A percentile compares a stretch with the other conserved stretches of the same genome.
These are phyloP conservation scores for Lippia alba DNA, from an alignment of 305 asterid species.

Conservation along the genomic window DNA sequence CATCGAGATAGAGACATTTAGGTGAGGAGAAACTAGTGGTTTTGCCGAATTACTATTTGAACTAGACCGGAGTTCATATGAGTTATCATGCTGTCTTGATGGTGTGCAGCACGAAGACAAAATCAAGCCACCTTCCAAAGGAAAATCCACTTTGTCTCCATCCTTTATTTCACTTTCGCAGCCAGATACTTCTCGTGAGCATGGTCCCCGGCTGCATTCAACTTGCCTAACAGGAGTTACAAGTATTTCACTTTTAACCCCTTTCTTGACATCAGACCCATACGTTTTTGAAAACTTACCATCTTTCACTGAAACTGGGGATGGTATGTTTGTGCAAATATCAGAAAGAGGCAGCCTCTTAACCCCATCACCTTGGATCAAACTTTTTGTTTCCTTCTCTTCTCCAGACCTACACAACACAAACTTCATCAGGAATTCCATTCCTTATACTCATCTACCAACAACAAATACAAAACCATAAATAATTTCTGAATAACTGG, in stretches of 20 bases:
- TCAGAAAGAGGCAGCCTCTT: conserved; percentile 64
- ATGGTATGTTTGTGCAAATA: conserved; percentile 47
- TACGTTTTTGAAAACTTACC: conserved; percentile 33
- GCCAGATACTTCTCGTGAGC: conserved; percentile 30
- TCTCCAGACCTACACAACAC: conserved; percentile 46
- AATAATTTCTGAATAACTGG: background rate
- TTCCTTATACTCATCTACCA: conserved; percentile 17
- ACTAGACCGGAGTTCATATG: conserved; percentile 32
- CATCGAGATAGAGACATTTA: conserved; percentile 33
- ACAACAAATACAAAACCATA: conserved; percentile 16
- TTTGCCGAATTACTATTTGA: conserved; percentile 36
- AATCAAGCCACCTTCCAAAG: conserved; percentile 37
- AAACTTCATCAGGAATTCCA: conserved; percentile 29
- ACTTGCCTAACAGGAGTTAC: conserved; percentile 40
- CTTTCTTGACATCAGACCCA: conserved; percentile 29
- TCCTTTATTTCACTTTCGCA: conserved; percentile 29
- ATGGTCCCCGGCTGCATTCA: conserved; percentile 26
- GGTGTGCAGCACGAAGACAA: conserved; percentile 42
- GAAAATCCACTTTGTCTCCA: conserved; percentile 29
- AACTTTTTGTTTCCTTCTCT: conserved; percentile 40
- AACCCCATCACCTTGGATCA: conserved; percentile 35
- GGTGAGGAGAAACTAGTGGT: conserved; percentile 42
- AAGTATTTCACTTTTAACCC: conserved; percentile 34
- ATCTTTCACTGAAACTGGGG: conserved; percentile 36
- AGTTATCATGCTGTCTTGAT: conserved; percentile 42